A percentile compares a stretch with the other conserved stretches of the same genome.
Conservation (phyloP, 306 rosid genomes). For the Abrus pulchellus region DNA sequence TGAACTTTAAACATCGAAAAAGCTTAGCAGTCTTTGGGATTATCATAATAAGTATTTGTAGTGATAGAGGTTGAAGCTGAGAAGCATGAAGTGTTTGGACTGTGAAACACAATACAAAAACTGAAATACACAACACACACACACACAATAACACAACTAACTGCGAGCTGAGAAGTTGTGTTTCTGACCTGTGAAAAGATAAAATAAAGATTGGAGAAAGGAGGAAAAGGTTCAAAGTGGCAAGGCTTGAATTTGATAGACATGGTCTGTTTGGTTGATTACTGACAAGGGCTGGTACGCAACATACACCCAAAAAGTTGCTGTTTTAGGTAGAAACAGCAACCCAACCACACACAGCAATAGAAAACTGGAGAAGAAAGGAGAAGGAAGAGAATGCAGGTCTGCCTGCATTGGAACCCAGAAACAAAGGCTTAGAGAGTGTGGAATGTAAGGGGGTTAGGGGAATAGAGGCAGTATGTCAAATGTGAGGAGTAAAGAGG, state of each 20-base stretch:
- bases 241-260: slow-evolving; percentile 6
- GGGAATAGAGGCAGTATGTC: no score
- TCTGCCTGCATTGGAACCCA: no score
- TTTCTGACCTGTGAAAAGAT: neutral
- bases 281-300: neutral
- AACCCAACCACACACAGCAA: no score
- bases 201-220: neutral
- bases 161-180: neutral
- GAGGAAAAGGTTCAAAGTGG: neutral
- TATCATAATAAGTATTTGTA: neutral
- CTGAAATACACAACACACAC: neutral
- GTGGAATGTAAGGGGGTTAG: no score
- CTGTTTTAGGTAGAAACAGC: no score
- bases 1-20: neutral
- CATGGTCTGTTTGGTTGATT: neutral
- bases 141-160: no score
- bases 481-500: no score
- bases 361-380: no score
- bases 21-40: neutral
- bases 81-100: slow-evolving; percentile 2
- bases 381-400: no score
- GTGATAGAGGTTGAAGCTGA: neutral
- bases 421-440: no score
- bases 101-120: neutral
- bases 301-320: no score